Evolutionary conservation across 176 grass and related monocot genomes (phyloP), one percentile per base, ranked within the genome.

Genomic region (Dactylis glomerata): DNA sequence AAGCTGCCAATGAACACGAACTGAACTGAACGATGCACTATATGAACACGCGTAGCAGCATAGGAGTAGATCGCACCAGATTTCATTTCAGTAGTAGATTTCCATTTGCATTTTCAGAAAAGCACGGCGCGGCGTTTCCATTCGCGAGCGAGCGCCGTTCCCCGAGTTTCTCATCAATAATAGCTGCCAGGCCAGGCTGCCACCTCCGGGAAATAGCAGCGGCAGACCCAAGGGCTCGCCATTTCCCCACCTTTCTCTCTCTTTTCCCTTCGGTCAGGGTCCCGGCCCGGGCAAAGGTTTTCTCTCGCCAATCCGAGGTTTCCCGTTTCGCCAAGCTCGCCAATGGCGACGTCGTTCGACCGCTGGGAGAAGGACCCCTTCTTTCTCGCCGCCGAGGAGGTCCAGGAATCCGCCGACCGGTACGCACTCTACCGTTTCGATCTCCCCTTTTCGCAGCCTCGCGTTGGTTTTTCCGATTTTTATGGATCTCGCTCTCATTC

Each of bases 321-420:
- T 59, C 45, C 76, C 30, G 49, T 58, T 71, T n/a, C 75, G 79
- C 61, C 19, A 42, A 28, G 32, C 36, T 75, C 76, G 73, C 23
- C 36, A 32, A 97, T 97, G 94, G 89, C 92, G 16, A 94, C 92
- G 75, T 90, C 88, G 57, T 97, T 94, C 77, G 95, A 97, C 76
- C 88, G 88, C 41, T 97, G 95, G 95, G 92, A 97, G 90, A 97
- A 93, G 82, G 95, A 97, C 49, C 92, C 92, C 46, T 97, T 97
- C 88, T 97, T 97, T 80, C 81, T 74, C 15, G 90, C 92, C 46
- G 89, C 95, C 27, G 95, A 97, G 92, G 95, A 97, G 86, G 92
- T 95, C 56, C 92, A 97, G 78, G 87, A 91, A 71, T 95, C 95
- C 30, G 67, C 92, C 58, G 92, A 97, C 32, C 90, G 91, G 95